Evolutionary conservation across 176 grass and related monocot genomes (phyloP).

Genomic region (Carex myosuroides): DNA sequence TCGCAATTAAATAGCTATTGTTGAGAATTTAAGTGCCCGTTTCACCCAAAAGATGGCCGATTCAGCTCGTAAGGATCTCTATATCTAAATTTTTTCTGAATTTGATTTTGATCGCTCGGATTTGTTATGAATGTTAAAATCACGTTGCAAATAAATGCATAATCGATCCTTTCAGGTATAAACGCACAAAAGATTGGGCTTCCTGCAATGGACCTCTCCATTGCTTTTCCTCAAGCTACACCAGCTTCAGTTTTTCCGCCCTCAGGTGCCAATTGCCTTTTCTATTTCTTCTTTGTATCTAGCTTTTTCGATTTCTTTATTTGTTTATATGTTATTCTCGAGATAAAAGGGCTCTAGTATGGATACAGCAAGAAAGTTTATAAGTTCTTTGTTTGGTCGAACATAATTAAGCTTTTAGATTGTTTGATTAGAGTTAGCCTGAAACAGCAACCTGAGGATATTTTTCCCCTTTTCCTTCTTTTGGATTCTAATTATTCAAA

Average conservation of each 20-base stretch:
- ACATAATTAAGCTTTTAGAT: not conserved
- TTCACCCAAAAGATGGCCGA: not conserved
- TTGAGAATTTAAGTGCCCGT: not conserved
- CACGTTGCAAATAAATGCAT: not conserved
- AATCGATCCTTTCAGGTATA: not conserved
- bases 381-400: not conserved
- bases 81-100: not conserved
- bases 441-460: not conserved
- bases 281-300: not conserved
- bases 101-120: not conserved
- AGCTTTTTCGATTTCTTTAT: not conserved
- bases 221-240: conserved; percentile 61
- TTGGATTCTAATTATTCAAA: not conserved
- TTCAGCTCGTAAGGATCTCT: conserved; percentile 12
- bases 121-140: not conserved
- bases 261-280: conserved; percentile 26
- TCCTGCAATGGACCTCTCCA: conserved; percentile 41
- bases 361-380: not conserved
- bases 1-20: not conserved
- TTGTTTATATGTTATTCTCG: not conserved
- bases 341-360: not conserved
- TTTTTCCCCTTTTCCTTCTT: not conserved
- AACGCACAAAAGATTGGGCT: conserved; percentile 36
- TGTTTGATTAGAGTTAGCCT: not conserved
- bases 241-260: conserved; percentile 62